Evolutionary conservation across 805 yeast genomes (phyloP), one percentile per base, ranked within the genome.

Genomic region (Saccharomycopsis sp.): DNA sequence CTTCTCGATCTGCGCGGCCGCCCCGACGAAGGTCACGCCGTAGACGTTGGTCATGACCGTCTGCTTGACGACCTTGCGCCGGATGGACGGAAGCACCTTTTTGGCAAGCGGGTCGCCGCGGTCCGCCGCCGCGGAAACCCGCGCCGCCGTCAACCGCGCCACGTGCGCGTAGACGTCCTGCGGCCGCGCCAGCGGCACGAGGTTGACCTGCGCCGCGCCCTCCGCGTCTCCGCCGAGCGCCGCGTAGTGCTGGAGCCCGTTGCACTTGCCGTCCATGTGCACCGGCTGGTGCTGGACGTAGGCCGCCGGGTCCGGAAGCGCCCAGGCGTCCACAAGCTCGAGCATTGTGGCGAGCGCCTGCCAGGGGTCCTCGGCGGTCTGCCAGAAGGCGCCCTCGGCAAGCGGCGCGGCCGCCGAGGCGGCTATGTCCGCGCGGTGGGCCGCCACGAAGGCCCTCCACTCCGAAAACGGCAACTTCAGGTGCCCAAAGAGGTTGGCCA

Each of bases 1-100:
- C 66, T 85, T 87, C 58, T 83, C 81, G 66, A 92, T 90, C 72
- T 92, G 99, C 2, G 84, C 85, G 16, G 89, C 82, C 0, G 98
- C 99, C 16, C 99, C 99, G 61, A 89, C 80, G 68, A 81, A 90
- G 0, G 99, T 92, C 12, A 92, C 99, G 66, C 99, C 99, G 68
- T 92, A 92, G 41, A 92, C 99, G 66, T 91, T 91, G 0, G 99
- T 92, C 99, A 92, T 92, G 24, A 92, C 98, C 0, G 99, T 90
- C 70, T 92, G 99, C 68, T 92, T 92, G 41, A 94, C 97, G 51
- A 94, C 85, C 68, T 92, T 92, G 65, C 99, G 80, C 18, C 85
- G 79, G 58, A 92, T 80, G 60, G 83, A 79, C 54, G 84, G 87
- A 57, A 79, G 75, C 47, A 87, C 71, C 41, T 63, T 54, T 9